Evolutionary conservation across 768 basidiomycete species (phyloP).

Genomic region (Collybia sp.): DNA sequence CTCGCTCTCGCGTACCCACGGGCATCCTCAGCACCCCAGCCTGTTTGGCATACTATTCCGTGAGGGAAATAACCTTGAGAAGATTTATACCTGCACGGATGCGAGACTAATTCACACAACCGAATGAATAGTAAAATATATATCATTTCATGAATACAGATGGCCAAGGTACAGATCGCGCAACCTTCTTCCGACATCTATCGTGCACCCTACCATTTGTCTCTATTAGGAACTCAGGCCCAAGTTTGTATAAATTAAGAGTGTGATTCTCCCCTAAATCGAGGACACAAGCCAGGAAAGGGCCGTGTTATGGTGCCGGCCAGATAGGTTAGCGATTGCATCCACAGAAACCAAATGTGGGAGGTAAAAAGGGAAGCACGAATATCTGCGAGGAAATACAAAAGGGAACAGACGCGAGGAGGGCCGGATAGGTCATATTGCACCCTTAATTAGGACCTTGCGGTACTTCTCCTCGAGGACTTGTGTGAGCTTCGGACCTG

Average conservation of each 20-base stretch:
- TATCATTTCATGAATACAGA: conserved; percentile 3
- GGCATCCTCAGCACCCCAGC: conserved; percentile 63
- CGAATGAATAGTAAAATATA: not conserved
- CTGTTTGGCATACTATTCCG: conserved; percentile 69
- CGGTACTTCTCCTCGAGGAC: conserved; percentile 79
- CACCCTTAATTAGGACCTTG: conserved; percentile 88
- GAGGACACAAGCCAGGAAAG: too few species aligned
- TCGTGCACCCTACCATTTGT: not conserved
- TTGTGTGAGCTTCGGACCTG: conserved; percentile 49
- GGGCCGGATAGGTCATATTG: conserved; percentile 51
- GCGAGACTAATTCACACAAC: conserved; percentile 57
- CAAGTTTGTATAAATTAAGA: not conserved
- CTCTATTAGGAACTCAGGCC: not conserved
- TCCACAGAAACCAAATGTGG: too few species aligned
- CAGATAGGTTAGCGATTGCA: too few species aligned
- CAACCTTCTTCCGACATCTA: not conserved
- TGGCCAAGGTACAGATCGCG: not conserved
- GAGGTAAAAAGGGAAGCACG: too few species aligned
- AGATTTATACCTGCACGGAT: conserved; percentile 90
- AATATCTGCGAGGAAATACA: not conserved
- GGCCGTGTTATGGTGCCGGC: too few species aligned
- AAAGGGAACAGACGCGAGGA: not conserved
- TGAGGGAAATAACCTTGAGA: conserved; percentile 80
- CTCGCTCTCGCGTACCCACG: conserved; percentile 49
- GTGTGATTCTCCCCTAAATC: too few species aligned